Evolutionary conservation across 768 basidiomycete genomes (phyloP).

Genomic region (Mycena vitilis): DNA sequence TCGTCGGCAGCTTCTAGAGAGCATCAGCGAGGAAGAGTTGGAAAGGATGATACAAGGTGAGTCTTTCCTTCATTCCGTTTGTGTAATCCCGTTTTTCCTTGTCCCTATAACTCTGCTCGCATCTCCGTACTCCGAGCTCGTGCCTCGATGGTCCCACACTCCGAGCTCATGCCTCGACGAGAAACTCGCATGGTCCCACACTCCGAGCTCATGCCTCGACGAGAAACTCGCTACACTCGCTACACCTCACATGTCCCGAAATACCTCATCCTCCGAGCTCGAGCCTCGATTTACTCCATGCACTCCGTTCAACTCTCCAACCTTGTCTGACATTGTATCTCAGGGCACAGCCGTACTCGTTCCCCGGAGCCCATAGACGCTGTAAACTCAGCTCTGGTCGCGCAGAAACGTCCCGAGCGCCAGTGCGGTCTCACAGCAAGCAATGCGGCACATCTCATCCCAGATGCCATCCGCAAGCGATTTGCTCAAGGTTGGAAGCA

Average conservation of each 20-base stretch:
- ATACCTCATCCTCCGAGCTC: not conserved
- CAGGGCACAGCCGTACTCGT: not conserved
- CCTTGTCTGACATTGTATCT: not conserved
- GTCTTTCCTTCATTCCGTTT: not conserved
- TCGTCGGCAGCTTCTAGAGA: not conserved
- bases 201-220: no score
- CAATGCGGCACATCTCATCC: slow-evolving; percentile 2
- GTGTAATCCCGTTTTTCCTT: not conserved
- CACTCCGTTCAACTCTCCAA: no score
- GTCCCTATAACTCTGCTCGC: no score
- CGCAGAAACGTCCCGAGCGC: not conserved
- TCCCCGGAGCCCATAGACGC: not conserved
- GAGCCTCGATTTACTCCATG: not conserved
- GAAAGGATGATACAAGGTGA: not conserved
- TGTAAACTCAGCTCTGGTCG: not conserved
- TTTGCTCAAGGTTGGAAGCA: slow-evolving; percentile 31
- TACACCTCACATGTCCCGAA: not conserved
- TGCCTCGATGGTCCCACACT: not conserved
- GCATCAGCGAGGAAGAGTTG: not conserved
- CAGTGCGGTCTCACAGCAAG: not conserved
- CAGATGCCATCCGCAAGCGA: slow-evolving; percentile 30
- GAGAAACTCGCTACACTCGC: no score
- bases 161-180: slow-evolving; percentile 1
- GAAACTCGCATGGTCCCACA: no score
- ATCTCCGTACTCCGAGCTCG: not conserved